Conservation (phyloP, 768 basidiomycete genomes). For the Russula abietina region DNA sequence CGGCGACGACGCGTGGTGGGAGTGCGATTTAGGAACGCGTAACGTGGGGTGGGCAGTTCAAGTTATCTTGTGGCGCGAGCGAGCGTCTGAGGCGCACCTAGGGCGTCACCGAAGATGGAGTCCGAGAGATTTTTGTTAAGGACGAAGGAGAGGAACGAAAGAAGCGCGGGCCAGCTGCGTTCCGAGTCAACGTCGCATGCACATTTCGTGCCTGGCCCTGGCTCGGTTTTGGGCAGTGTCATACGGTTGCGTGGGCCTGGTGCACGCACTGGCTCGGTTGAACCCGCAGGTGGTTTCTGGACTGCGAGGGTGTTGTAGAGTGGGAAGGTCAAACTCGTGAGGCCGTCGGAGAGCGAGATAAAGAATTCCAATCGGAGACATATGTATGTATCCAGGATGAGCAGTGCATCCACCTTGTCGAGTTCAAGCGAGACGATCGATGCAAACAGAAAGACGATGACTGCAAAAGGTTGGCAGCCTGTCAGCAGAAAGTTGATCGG, state of each 20-base stretch:
- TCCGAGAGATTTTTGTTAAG: constrained; percentile 89
- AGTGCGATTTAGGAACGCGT: constrained; percentile 94
- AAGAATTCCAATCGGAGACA: constrained; percentile 88
- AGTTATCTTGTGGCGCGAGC: constrained; percentile 86
- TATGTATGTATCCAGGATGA: constrained; percentile 88
- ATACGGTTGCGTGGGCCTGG: constrained; percentile 66
- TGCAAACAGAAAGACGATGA: constrained; percentile 42
- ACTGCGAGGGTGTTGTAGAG: constrained; percentile 66
- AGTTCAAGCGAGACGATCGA: constrained; percentile 80
- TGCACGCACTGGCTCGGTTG: constrained; percentile 51
- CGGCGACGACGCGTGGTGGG: constrained; percentile 83
- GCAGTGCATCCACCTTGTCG: constrained; percentile 75
- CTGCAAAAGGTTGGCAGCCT: not conserved
- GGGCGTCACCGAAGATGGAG: constrained; percentile 81
- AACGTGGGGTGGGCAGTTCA: constrained; percentile 73
- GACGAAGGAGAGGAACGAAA: constrained; percentile 89
- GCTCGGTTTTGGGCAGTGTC: constrained; percentile 49
- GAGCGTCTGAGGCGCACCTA: constrained; percentile 77
- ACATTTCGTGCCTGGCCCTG: constrained; percentile 52
- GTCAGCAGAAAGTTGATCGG: no score
- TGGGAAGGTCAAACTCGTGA: constrained; percentile 65
- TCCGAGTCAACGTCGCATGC: constrained; percentile 73
- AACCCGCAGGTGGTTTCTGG: constrained; percentile 46
- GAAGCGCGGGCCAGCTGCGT: constrained; percentile 91
- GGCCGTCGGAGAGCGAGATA: constrained; percentile 79